Conservation (phyloP, 352 stramenopile species). For the Globisporangium canariense region DNA sequence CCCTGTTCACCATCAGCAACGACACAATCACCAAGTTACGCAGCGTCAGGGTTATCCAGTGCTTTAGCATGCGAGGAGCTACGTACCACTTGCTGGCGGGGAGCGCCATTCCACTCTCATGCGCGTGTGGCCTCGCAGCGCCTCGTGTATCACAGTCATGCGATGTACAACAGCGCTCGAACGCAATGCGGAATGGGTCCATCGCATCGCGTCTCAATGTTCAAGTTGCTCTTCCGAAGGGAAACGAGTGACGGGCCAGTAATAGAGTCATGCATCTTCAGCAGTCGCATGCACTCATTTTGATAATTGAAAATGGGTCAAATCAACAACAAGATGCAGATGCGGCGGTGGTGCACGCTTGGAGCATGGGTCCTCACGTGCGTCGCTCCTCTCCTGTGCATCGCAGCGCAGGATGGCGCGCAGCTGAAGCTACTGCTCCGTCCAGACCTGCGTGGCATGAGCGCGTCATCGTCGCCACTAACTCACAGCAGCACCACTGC, state of each 20-base stretch:
- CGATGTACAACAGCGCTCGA: not conserved
- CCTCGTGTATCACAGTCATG: not conserved
- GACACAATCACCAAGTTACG: not conserved
- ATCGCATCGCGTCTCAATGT: not conserved
- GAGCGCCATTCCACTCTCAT: not conserved
- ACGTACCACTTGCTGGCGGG: slow-evolving; percentile 6
- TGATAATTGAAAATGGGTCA: not conserved
- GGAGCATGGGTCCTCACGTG: not conserved
- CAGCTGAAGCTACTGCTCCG: slow-evolving; percentile 11
- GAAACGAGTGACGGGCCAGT: not conserved
- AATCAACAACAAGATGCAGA: not conserved
- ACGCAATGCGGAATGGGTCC: slow-evolving; percentile 6
- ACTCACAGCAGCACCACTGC: not conserved
- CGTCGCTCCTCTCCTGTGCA: not conserved
- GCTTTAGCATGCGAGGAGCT: not conserved
- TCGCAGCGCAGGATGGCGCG: not conserved
- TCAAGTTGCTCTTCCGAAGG: not conserved
- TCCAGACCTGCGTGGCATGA: slow-evolving; percentile 17
- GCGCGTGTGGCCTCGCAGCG: not conserved
- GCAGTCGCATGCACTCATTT: not conserved
- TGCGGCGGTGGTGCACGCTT: not conserved
- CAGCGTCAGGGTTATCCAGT: not conserved
- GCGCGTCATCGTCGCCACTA: not conserved
- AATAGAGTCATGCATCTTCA: not conserved
- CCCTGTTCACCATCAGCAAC: not conserved